A percentile compares a stretch with the other conserved stretches of the same genome.
These are phyloP conservation scores for Phytophthora citrophthora DNA, from an alignment of 352 stramenopile genomes.

Conservation along the genomic window DNA sequence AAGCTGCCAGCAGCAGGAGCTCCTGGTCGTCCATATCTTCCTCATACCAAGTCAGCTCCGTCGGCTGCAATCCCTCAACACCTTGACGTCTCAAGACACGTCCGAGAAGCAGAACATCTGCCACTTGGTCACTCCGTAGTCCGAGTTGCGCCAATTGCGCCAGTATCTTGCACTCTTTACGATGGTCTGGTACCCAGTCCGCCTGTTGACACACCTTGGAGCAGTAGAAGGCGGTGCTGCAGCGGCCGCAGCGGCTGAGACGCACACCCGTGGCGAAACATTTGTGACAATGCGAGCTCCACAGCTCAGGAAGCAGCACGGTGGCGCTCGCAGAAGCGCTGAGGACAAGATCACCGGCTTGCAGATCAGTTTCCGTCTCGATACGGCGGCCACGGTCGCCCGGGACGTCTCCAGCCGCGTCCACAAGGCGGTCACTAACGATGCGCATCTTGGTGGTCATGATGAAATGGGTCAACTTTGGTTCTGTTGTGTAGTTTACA, in stretches of 20 bases:
- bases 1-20: slow-evolving; percentile 48
- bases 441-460: slow-evolving; percentile 29
- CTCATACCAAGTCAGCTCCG: slow-evolving; percentile 64
- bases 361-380: slow-evolving; percentile 25
- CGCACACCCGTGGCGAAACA: slow-evolving; percentile 47
- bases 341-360: slow-evolving; percentile 43
- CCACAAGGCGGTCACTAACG: slow-evolving; percentile 3
- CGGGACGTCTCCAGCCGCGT: slow-evolving; percentile 12
- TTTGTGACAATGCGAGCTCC: slow-evolving; percentile 63
- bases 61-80: slow-evolving; percentile 16
- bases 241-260: slow-evolving; percentile 68
- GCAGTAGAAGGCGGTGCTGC: slow-evolving; percentile 67
- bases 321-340: slow-evolving; percentile 33
- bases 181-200: slow-evolving; percentile 72
- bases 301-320: slow-evolving; percentile 61
- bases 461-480: not conserved
- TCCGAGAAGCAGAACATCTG: slow-evolving; percentile 61
- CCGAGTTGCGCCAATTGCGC: slow-evolving; percentile 45
- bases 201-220: slow-evolving; percentile 64
- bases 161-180: slow-evolving; percentile 62
- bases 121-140: slow-evolving; percentile 46
- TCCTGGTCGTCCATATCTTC: slow-evolving; percentile 57
- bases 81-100: slow-evolving; percentile 47
- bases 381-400: slow-evolving; percentile 52
- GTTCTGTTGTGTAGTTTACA: not conserved